Base-by-base conservation (phyloP, 2,329 filamentous ascomycete species). In the Penicillium brevicompactum region DNA sequence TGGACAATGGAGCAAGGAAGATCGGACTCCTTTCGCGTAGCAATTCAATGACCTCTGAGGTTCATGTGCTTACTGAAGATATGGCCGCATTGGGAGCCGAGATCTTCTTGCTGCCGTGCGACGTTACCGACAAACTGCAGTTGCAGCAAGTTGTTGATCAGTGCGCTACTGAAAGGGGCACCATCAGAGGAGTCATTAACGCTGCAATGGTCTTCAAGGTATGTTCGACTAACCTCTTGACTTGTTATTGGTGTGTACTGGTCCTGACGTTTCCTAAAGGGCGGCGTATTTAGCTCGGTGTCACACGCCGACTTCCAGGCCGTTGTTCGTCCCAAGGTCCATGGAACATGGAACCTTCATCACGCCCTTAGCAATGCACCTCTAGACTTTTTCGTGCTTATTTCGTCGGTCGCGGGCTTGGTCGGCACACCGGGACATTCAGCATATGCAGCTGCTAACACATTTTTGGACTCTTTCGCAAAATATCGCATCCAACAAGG, bases 21-120 rank as follows among this genome's bases (percentile, higher is more conserved):
- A 58, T 87, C 5, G 78, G 79, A 1, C 81, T 85, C 42, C 58
- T 86, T 1, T 84, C 82, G 9, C 77, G 84, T 24, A 78, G 73
- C 49, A 64, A 62, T 24, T 63, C 67, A 1, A 42, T 60, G 9
- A 64, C 55, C 13, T 52, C 62, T 4, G 54, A 63, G 27, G 48
- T 65, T 1, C 56, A 57, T 34, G 40, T 40, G 4, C 45, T 66
- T 2, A 51, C 60, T 6, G 56, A 58, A 8, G 56, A 64, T 9
- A 46, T 69, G 31, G 53, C 53, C 13, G 14, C 45, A 22, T 21
- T 49, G 1, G 60, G 62, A 5, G 61, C 59, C 18, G 49, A 47
- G 4, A 56, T 68, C 13, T 27, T 53, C 13, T 65, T 69, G 0
- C 62, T 73, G 13, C 46, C 60, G 1, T 75, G 75, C 37, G 71